Evolutionary conservation across 2,329 filamentous ascomycete species (phyloP).

Genomic region (Metarhizium sp.): DNA sequence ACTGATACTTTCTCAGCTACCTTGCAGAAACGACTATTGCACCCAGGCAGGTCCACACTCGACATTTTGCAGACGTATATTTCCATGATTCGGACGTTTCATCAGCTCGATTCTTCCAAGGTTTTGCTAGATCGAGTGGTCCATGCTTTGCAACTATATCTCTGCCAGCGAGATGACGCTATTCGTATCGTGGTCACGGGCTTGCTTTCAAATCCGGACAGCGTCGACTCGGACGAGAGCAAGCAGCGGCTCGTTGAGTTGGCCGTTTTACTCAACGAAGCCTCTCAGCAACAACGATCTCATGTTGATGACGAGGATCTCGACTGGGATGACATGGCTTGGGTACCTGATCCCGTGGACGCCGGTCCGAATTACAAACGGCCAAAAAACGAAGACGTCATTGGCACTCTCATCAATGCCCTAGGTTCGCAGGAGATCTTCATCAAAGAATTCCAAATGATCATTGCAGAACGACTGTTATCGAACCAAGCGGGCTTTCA

Average conservation of each 20-base stretch:
- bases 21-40: constrained; percentile 57
- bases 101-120: constrained; percentile 66
- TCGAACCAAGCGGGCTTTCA: constrained; percentile 59
- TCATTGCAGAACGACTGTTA: constrained; percentile 75
- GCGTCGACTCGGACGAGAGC: constrained; percentile 35
- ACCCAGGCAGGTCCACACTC: constrained; percentile 66
- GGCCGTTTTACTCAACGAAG: constrained; percentile 54
- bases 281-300: constrained; percentile 41
- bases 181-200: constrained; percentile 69
- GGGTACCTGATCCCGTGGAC: constrained; percentile 88
- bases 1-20: constrained; percentile 60
- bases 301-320: constrained; percentile 58
- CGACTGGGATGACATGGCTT: constrained; percentile 87
- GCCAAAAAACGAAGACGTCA: constrained; percentile 80
- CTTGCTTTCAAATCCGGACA: constrained; percentile 53
- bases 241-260: constrained; percentile 55
- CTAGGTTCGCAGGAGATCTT: constrained; percentile 87
- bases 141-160: constrained; percentile 62
- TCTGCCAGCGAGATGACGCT: constrained; percentile 69
- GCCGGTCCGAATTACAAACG: constrained; percentile 87
- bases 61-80: constrained; percentile 72
- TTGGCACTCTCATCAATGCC: constrained; percentile 79
- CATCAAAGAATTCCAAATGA: constrained; percentile 85
- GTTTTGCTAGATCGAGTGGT: constrained; percentile 69
- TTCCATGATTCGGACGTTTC: constrained; percentile 68